Evolutionary conservation across 148 eudicot species (phyloP).

Genomic region (Cornus controversa): DNA sequence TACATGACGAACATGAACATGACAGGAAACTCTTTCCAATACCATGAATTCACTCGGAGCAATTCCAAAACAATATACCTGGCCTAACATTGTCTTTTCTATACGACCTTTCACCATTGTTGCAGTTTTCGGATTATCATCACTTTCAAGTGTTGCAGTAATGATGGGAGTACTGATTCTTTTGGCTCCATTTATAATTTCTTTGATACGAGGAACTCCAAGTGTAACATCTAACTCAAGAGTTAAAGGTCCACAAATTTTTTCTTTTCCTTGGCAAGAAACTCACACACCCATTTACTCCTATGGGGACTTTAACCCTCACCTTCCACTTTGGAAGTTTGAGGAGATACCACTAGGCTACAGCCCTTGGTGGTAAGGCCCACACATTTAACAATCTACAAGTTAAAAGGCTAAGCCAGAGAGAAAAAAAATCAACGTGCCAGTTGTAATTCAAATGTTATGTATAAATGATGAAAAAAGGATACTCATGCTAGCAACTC

Average conservation of each 20-base stretch:
- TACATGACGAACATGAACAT: no score
- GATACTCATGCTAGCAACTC: slow-evolving; percentile 99
- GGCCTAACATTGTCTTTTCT: slow-evolving; percentile 78
- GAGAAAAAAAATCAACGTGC: not conserved
- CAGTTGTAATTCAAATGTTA: not conserved
- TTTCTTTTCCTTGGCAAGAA: no score
- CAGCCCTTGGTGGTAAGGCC: no score
- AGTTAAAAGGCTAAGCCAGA: not conserved
- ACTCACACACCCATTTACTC: no score
- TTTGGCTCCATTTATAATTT: slow-evolving; percentile 84
- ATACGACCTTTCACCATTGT: slow-evolving; percentile 66
- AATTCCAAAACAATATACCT: slow-evolving; percentile 40
- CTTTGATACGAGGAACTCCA: slow-evolving; percentile 97
- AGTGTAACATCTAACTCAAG: slow-evolving; percentile 80
- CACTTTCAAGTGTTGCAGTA: slow-evolving; percentile 54
- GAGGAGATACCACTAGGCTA: no score
- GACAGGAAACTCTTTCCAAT: not conserved
- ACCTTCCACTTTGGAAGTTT: no score
- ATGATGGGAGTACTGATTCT: slow-evolving; percentile 90
- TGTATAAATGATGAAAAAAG: slow-evolving; percentile 19
- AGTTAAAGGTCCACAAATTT: slow-evolving; percentile 39
- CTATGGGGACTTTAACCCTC: no score
- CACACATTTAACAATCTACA: not conserved
- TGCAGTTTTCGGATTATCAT: slow-evolving; percentile 40
- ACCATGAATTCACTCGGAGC: not conserved